A percentile compares a stretch with the other conserved stretches of the same genome.
These are phyloP conservation scores for Pyrus betulifolia DNA, from an alignment of 306 rosid species.

Conservation along the genomic window DNA sequence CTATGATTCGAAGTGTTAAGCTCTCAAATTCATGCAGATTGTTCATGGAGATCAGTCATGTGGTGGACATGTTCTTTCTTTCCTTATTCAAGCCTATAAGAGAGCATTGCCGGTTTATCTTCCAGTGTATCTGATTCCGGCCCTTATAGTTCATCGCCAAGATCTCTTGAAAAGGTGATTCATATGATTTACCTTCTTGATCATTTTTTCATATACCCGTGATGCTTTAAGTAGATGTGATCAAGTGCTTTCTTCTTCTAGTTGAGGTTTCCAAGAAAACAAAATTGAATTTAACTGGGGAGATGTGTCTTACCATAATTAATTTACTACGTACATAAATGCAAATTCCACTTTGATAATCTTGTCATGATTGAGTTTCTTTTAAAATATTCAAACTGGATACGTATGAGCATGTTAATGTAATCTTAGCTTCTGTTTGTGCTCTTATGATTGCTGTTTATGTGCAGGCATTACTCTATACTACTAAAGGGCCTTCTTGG, in stretches of 20 bases:
- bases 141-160: conserved; percentile 85
- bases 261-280: background rate
- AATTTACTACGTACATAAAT: background rate
- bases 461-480: conserved; percentile 63
- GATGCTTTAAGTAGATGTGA: background rate
- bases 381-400: background rate
- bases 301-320: background rate
- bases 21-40: conserved; percentile 50
- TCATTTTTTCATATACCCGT: background rate
- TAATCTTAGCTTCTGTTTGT: background rate
- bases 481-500: conserved; percentile 75
- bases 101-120: conserved; percentile 93
- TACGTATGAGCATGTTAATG: background rate
- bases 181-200: conserved; percentile 1
- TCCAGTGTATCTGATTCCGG: conserved; percentile 91
- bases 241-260: background rate
- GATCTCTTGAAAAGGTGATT: conserved; percentile 73
- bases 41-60: conserved; percentile 86
- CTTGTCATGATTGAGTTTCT: background rate
- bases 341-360: background rate
- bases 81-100: conserved; percentile 76
- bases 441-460: conserved; percentile 5
- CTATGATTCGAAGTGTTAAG: background rate
- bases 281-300: background rate
- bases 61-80: conserved; percentile 57